phyloP scores from a whole-genome alignment of 2,329 filamentous ascomycete species.

The Aspergillus ochraceus region DNA sequence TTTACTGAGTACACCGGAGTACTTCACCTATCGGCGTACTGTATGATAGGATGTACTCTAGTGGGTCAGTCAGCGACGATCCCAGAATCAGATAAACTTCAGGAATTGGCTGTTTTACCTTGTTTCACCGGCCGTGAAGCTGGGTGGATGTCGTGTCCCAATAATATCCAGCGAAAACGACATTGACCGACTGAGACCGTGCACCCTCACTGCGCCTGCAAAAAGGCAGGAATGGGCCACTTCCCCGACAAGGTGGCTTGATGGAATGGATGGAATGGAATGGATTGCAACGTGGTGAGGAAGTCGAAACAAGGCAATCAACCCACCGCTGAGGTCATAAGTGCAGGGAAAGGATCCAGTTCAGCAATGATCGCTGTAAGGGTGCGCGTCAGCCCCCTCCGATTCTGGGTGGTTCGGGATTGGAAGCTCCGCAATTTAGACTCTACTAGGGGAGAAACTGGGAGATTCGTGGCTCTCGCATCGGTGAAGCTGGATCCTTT shows the following conservation, averaged over 20 bases:
- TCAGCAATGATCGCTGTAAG: constrained; percentile 18
- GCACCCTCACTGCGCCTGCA: too few relatives aligned
- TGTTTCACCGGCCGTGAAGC: too few relatives aligned
- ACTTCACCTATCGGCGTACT: too few relatives aligned
- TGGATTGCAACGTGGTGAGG: not conserved
- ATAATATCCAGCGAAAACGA: not conserved
- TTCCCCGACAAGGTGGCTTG: not conserved
- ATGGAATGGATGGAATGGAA: not conserved
- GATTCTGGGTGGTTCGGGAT: not conserved
- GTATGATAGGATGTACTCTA: too few relatives aligned
- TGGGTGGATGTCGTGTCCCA: not conserved
- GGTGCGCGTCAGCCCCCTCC: constrained; percentile 16
- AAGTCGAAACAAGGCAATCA: not conserved
- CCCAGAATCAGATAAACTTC: too few relatives aligned
- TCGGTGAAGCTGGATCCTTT: too few relatives aligned
- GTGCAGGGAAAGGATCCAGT: constrained; percentile 3
- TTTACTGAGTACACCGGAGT: too few relatives aligned
- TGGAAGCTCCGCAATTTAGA: constrained; percentile 9
- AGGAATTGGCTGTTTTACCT: too few relatives aligned
- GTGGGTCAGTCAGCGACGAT: too few relatives aligned
- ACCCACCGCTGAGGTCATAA: constrained; percentile 14
- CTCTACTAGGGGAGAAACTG: not conserved
- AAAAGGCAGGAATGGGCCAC: too few relatives aligned
- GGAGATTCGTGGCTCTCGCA: too few relatives aligned
- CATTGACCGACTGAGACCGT: too few relatives aligned